Evolutionary conservation across 2,329 filamentous ascomycete genomes (phyloP).

Genomic region (Xylariaceae sp.): DNA sequence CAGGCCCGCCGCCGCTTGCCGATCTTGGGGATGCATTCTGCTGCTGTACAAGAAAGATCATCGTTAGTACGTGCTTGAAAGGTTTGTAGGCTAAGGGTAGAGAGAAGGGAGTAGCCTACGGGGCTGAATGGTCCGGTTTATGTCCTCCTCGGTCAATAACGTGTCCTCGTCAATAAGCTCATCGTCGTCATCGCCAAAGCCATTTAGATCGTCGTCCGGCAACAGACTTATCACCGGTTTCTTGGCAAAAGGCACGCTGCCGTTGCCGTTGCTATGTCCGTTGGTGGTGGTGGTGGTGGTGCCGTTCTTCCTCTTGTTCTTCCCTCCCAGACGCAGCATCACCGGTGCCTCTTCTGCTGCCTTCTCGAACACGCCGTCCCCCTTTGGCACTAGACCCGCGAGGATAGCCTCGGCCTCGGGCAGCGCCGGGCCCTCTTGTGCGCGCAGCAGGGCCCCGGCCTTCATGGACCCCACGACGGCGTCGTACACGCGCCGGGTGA

Average conservation of each 20-base stretch:
- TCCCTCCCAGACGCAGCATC: slow-evolving; percentile 67
- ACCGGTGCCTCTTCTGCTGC: slow-evolving; percentile 66
- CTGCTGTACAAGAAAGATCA: slow-evolving; percentile 56
- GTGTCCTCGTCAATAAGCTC: slow-evolving; percentile 92
- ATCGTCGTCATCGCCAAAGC: slow-evolving; percentile 75
- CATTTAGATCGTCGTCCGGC: slow-evolving; percentile 67
- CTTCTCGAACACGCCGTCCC: slow-evolving; percentile 72
- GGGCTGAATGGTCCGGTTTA: slow-evolving; percentile 76
- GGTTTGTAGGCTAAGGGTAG: neutral
- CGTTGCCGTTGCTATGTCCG: slow-evolving; percentile 45
- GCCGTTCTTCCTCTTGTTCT: slow-evolving; percentile 57
- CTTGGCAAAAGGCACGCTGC: slow-evolving; percentile 45
- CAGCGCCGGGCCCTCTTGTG: slow-evolving; percentile 68
- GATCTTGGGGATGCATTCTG: slow-evolving; percentile 84
- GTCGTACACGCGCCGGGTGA: slow-evolving; percentile 71
- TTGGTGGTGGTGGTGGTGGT: slow-evolving; percentile 45
- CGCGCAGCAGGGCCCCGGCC: slow-evolving; percentile 68
- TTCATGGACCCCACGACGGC: slow-evolving; percentile 74
- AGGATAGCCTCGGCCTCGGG: slow-evolving; percentile 74
- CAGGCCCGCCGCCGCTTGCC: slow-evolving; percentile 91
- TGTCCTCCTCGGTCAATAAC: slow-evolving; percentile 83
- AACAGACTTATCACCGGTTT: slow-evolving; percentile 67
- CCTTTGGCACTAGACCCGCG: slow-evolving; percentile 72
- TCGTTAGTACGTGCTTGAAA: slow-evolving; percentile 32
- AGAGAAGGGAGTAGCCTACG: slow-evolving; percentile 64